Percentiles rank a stretch among this genome's conserved stretches.
Conservation (phyloP, 2,329 filamentous ascomycete species). For the Coniochaeta sp. region DNA sequence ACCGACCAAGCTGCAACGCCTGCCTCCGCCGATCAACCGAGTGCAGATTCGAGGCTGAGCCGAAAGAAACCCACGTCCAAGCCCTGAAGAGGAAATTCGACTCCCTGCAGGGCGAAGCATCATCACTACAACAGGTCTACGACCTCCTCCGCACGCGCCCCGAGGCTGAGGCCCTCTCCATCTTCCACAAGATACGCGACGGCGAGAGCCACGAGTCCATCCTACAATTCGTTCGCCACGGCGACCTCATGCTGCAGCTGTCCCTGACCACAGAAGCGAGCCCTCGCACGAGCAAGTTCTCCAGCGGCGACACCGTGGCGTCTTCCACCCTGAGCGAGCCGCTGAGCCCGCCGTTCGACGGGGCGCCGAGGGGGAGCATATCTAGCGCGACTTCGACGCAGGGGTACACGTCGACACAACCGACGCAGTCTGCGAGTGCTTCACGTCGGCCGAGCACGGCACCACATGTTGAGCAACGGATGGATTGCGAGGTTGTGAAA, state of each 20-base stretch:
- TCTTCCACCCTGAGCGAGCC: constrained; percentile 7
- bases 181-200: constrained; percentile 27
- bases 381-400: neutral
- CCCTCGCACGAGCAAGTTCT: constrained; percentile 22
- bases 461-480: constrained; percentile 10
- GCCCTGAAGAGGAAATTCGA: constrained; percentile 23
- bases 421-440: constrained; percentile 20
- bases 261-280: constrained; percentile 27
- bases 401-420: neutral
- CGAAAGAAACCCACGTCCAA: constrained; percentile 22
- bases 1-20: constrained; percentile 20
- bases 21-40: constrained; percentile 19
- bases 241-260: constrained; percentile 30
- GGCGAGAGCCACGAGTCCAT: constrained; percentile 23
- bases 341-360: constrained; percentile 8
- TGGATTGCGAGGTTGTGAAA: constrained; percentile 18
- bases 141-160: constrained; percentile 15
- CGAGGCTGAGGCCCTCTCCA: constrained; percentile 22
- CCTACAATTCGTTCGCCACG: constrained; percentile 25
- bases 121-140: constrained; percentile 21
- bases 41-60: constrained; percentile 22
- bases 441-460: constrained; percentile 24
- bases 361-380: neutral
- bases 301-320: neutral
- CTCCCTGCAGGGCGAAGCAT: constrained; percentile 19